Evolutionary conservation across 2,329 filamentous ascomycete species (phyloP).

Genomic region (Cladobotryum protrusum): DNA sequence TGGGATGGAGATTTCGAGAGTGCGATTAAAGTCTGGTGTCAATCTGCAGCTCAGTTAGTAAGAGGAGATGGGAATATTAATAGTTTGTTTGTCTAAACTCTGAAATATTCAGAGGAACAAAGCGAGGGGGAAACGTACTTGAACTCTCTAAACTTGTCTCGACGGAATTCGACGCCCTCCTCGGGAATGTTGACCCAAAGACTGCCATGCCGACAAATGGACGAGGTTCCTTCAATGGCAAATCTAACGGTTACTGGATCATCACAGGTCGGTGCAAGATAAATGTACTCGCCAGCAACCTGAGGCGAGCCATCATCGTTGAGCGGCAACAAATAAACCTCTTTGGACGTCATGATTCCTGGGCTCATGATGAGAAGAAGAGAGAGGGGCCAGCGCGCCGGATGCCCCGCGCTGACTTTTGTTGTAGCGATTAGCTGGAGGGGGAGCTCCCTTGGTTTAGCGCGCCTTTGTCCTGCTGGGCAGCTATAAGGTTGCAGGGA

Average conservation of each 20-base stretch:
- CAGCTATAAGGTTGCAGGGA: not conserved
- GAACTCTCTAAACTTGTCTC: slow-evolving; percentile 77
- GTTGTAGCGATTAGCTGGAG: too few species aligned
- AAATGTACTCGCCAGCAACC: slow-evolving; percentile 84
- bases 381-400: slow-evolving; percentile 14
- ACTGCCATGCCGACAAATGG: slow-evolving; percentile 88
- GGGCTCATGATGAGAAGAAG: slow-evolving; percentile 45
- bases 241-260: slow-evolving; percentile 80
- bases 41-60: slow-evolving; percentile 48
- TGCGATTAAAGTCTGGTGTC: slow-evolving; percentile 85
- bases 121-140: slow-evolving; percentile 54
- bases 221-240: slow-evolving; percentile 88
- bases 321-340: slow-evolving; percentile 83
- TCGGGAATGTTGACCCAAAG: slow-evolving; percentile 95
- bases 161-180: slow-evolving; percentile 66
- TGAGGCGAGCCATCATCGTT: slow-evolving; percentile 91
- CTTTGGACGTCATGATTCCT: slow-evolving; percentile 56
- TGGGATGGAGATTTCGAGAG: slow-evolving; percentile 82
- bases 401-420: slow-evolving; percentile 15
- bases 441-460: not conserved
- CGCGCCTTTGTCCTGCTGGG: not conserved
- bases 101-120: not conserved
- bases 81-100: not conserved
- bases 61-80: not conserved
- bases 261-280: slow-evolving; percentile 68